Evolutionary conservation across 2,329 filamentous ascomycete genomes (phyloP).

Genomic region (Tothia fuscella): DNA sequence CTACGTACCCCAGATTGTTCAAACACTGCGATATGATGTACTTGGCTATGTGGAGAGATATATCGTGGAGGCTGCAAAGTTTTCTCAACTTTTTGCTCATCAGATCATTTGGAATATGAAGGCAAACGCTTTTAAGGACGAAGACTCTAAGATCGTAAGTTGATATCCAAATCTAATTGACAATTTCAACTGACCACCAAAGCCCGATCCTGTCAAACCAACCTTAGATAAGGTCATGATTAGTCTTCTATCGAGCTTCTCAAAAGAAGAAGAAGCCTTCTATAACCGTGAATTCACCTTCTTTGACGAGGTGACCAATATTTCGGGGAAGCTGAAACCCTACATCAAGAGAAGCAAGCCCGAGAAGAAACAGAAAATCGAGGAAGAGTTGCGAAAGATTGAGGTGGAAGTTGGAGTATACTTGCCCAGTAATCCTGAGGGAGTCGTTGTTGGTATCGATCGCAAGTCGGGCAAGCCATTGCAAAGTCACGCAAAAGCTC

Average conservation of each 20-base stretch:
- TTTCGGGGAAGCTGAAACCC: slow-evolving; percentile 91
- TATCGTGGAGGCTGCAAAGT: slow-evolving; percentile 91
- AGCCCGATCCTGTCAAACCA: slow-evolving; percentile 87
- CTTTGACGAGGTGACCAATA: slow-evolving; percentile 90
- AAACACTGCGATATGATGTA: slow-evolving; percentile 82
- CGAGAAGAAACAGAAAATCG: slow-evolving; percentile 98
- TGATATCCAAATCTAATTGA: background rate
- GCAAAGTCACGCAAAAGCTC: slow-evolving; percentile 95
- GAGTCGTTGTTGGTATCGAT: slow-evolving; percentile 94
- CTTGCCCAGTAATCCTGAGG: slow-evolving; percentile 91
- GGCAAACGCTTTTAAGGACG: slow-evolving; percentile 95
- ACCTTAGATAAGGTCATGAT: slow-evolving; percentile 83
- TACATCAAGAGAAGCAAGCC: slow-evolving; percentile 85
- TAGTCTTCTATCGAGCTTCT: slow-evolving; percentile 73
- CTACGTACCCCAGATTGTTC: slow-evolving; percentile 96
- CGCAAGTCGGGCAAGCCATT: slow-evolving; percentile 94
- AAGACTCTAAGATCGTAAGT: slow-evolving; percentile 72
- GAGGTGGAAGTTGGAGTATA: slow-evolving; percentile 96
- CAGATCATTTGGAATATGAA: slow-evolving; percentile 99
- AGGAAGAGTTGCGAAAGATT: slow-evolving; percentile 95
- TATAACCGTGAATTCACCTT: slow-evolving; percentile 96
- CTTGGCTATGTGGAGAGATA: slow-evolving; percentile 93
- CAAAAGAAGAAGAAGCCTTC: slow-evolving; percentile 64
- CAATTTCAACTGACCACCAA: background rate
- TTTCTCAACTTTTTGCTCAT: slow-evolving; percentile 96